phyloP scores from a whole-genome alignment of 495 filamentous ascomycete species.

The Diplogelasinospora grovesii region DNA sequence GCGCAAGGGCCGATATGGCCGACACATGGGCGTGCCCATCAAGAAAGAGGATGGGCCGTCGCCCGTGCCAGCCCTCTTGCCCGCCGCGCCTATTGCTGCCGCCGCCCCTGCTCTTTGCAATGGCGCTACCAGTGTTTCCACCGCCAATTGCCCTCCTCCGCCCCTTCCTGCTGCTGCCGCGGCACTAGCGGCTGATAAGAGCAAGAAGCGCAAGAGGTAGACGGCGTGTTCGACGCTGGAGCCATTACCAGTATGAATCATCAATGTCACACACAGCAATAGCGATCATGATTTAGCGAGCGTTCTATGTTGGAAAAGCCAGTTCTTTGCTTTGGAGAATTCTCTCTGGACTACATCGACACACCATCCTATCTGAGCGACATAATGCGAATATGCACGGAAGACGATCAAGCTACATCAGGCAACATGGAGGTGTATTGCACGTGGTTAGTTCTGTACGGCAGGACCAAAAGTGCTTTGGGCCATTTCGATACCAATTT shows the following conservation, averaged over 20 bases:
- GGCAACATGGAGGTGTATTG: no score
- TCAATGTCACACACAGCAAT: background rate
- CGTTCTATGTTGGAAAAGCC: background rate
- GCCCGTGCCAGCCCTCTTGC: constrained; percentile 28
- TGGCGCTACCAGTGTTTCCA: background rate
- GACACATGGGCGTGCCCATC: constrained; percentile 92
- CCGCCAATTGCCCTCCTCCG: background rate
- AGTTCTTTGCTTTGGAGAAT: background rate
- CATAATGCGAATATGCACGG: no score
- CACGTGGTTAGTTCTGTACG: no score
- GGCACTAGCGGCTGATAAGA: constrained; percentile 39
- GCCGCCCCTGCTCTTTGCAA: background rate
- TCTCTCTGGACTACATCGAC: background rate
- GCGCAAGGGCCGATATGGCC: constrained; percentile 90
- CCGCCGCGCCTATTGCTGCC: constrained; percentile 32
- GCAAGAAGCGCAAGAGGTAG: constrained; percentile 47
- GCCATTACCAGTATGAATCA: background rate
- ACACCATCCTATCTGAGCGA: no score
- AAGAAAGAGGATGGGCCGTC: constrained; percentile 51
- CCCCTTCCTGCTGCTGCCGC: background rate
- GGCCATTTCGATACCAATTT: no score
- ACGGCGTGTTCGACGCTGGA: background rate
- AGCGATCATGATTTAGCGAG: background rate
- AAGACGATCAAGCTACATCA: no score
- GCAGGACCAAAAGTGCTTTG: no score